Base-by-base conservation (phyloP, 805 yeast species). In the Kregervanrija delftensis region DNA sequence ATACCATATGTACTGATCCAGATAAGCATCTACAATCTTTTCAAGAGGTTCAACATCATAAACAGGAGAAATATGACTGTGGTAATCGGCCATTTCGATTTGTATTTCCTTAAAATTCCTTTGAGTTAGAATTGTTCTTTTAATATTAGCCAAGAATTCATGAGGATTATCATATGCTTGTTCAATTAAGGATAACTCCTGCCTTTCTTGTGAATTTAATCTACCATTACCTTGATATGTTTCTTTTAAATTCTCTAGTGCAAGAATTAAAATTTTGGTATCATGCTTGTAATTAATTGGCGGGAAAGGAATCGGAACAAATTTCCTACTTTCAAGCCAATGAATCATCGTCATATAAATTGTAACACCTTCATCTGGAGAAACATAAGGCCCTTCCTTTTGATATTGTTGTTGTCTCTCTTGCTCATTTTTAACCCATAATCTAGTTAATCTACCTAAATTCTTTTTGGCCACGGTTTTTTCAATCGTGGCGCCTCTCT, bases 81-180 rank as follows among this genome's bases (percentile, higher is more conserved):
- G 88, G 53, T 87, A 80, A 59, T 93, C 99, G 81, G 86, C 81
- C 95, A 93, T 83, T 43, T 88, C 91, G 33, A 93, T 58, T 1
- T 81, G 79, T 2, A 83, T 87, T 46, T 93, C 97, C 59, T 90
- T 90, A 67, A 93, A 93, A 9, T 88, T 93, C 49, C 98, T 72
- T 61, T 90, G 96, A 0, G 96, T 86, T 45, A 89, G 67, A 39
- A 93, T 65, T 37, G 82, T 81, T 55, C 83, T 83, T 64, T 93
- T 93, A 45, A 93, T 77, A 49, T 96, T 76, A 12, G 83, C 84
- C 46, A 93, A 68, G 49, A 90, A 83, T 58, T 95, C 98, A 60
- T 89, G 96, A 0, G 99, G 99, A 54, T 88, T 87, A 57, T 93
- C 99, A 60, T 88, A 93, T 0, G 98, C 98, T 57, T 89, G 95